phyloP scores from a whole-genome alignment of 352 stramenopile genomes.

The Blastocystis hominis region DNA sequence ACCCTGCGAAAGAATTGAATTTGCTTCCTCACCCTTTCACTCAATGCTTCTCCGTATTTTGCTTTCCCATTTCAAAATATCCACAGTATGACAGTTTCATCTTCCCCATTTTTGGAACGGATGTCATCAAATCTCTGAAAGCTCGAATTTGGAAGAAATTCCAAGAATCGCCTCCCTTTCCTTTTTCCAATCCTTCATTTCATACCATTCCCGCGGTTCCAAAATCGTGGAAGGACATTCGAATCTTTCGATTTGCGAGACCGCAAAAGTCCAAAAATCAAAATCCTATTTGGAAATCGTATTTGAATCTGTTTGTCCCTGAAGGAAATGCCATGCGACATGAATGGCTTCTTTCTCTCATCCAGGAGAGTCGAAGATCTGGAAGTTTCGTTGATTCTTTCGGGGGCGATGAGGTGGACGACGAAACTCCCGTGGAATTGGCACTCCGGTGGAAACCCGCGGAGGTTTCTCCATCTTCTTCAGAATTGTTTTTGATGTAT shows the following conservation, averaged over 20 bases:
- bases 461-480: neutral
- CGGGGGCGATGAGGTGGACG: constrained; percentile 5
- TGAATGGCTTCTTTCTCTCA: neutral
- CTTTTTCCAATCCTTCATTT: neutral
- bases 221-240: neutral
- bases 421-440: neutral
- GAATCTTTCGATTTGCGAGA: constrained; percentile 17
- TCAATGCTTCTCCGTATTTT: neutral
- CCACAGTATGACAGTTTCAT: neutral
- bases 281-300: neutral
- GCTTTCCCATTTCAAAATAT: constrained; percentile 32
- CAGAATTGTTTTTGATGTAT: constrained; percentile 1
- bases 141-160: neutral
- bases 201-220: neutral
- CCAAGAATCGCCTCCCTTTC: neutral
- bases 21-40: neutral
- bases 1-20: neutral
- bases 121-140: neutral
- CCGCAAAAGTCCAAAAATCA: neutral
- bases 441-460: neutral
- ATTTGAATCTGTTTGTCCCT: neutral
- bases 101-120: neutral
- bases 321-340: neutral
- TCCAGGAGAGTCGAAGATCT: neutral
- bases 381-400: neutral